Base-by-base conservation (phyloP, 2,329 filamentous ascomycete genomes). In the Xylariaceae sp. region DNA sequence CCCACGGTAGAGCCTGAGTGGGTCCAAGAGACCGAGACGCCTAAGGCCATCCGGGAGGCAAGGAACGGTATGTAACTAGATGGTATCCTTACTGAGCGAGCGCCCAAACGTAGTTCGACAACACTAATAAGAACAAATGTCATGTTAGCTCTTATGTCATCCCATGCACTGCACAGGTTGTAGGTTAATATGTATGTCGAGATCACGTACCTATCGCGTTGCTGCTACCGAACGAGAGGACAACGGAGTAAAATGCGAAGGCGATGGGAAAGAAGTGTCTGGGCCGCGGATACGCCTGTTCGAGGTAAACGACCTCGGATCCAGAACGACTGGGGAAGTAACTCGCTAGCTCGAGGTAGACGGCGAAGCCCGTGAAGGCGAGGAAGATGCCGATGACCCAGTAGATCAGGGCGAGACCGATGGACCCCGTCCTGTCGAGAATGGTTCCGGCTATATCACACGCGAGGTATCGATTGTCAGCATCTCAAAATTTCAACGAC, bases 71-170 rank as follows among this genome's bases (percentile, higher is more conserved):
- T 24, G 11, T 24, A 24, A 7, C 11, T 24, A n/a, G n/a, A n/a
- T n/a, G n/a, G n/a, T n/a, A 6, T 24, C 11, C 21, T 24, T 45
- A 45, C 43, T 45, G 43, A 34, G 43, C 36, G 9, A 79, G 76
- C 7, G 69, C 67, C 59, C 75, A 85, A 0, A 84, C 55, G 47
- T 85, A 85, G 27, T 73, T 64, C 0, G 81, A 74, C 17, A 83
- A 57, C 0, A 84, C 78, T 69, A 39, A 5, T 32, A 33, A 30
- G 34, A 14, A 46, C 28, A n/a, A 30, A 2, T 28, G n/a, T 6
- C 3, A 13, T 15, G 31, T 37, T 9, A 43, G 35, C 11, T 13
- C 12, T 1, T 15, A 28, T 7, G n/a, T n/a, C n/a, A n/a, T n/a
- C n/a, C n/a, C n/a, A n/a, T n/a, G n/a, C n/a, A n/a, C n/a, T n/a